phyloP scores from a whole-genome alignment of 1,284 basidiomycete genomes.

The Cutaneotrichosporon mucoides region DNA sequence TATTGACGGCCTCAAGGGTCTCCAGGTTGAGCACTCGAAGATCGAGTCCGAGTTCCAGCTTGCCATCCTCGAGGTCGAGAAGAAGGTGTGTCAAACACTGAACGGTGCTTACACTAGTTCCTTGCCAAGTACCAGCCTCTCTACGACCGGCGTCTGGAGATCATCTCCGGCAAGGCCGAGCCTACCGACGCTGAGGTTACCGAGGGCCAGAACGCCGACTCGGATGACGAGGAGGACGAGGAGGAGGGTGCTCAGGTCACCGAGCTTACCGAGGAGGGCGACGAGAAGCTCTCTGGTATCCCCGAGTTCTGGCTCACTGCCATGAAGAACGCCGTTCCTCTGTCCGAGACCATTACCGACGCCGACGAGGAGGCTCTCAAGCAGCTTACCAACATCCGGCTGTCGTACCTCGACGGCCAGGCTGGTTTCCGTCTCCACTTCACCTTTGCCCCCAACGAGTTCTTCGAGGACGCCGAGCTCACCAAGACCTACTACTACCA shows the following conservation, averaged over 20 bases:
- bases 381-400: conserved; percentile 63
- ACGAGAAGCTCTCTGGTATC: conserved; percentile 59
- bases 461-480: conserved; percentile 76
- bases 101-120: conserved; percentile 54
- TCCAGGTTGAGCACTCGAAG: conserved; percentile 89
- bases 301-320: conserved; percentile 98
- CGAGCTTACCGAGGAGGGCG: conserved; percentile 46
- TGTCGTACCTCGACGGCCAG: conserved; percentile 65
- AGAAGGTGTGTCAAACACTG: conserved; percentile 55
- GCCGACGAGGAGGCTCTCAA: conserved; percentile 72
- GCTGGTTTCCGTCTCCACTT: conserved; percentile 91
- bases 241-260: conserved; percentile 49
- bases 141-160: conserved; percentile 78
- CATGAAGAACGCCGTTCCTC: conserved; percentile 81
- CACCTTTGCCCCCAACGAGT: conserved; percentile 76
- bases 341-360: conserved; percentile 88
- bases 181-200: conserved; percentile 79
- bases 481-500: conserved; percentile 96
- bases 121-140: conserved; percentile 77
- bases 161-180: conserved; percentile 72
- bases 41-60: conserved; percentile 94
- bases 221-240: conserved; percentile 54
- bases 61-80: conserved; percentile 94
- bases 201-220: conserved; percentile 65
- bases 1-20: conserved; percentile 87